These are phyloP conservation scores for Mortierella sp. DNA, from an alignment of 371 early-diverging fungal genomes.

Conservation along the genomic window DNA sequence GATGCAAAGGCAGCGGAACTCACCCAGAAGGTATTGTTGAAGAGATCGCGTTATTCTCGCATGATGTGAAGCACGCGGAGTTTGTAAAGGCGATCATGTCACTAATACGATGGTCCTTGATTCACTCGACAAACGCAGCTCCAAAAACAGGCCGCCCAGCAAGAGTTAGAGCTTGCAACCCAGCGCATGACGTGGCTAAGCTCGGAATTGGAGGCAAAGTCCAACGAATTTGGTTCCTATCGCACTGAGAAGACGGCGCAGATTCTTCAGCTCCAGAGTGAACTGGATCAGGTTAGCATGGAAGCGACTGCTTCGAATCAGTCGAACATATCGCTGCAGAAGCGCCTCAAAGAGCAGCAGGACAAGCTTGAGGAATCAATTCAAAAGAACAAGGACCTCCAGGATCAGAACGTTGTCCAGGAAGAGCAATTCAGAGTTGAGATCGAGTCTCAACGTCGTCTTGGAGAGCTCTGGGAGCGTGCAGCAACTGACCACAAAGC, in stretches of 20 bases:
- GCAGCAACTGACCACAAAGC: constrained; percentile 60
- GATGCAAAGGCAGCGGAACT: constrained; percentile 49
- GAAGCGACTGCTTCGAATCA: constrained; percentile 28
- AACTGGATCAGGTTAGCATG: constrained; percentile 38
- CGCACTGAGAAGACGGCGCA: constrained; percentile 37
- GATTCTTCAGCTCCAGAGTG: constrained; percentile 42
- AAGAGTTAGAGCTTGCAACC: constrained; percentile 45
- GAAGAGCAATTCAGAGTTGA: constrained; percentile 75
- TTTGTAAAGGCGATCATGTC: neutral
- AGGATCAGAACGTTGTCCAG: constrained; percentile 59
- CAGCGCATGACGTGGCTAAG: constrained; percentile 42
- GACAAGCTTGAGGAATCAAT: constrained; percentile 60
- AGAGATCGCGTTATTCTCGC: too few relatives aligned
- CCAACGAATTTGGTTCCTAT: constrained; percentile 28
- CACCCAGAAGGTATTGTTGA: constrained; percentile 30
- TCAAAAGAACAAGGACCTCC: constrained; percentile 60
- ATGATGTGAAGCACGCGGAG: too few relatives aligned
- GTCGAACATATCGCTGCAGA: constrained; percentile 43
- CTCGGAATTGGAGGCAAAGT: constrained; percentile 39
- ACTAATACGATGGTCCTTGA: too few relatives aligned
- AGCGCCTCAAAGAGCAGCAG: constrained; percentile 58
- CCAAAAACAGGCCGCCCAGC: constrained; percentile 45
- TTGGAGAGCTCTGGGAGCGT: constrained; percentile 68
- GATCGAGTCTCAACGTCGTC: constrained; percentile 72
- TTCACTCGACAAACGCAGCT: constrained; percentile 22